Conservation (phyloP, 331 rosid species). For the Prunus yedoensis region DNA sequence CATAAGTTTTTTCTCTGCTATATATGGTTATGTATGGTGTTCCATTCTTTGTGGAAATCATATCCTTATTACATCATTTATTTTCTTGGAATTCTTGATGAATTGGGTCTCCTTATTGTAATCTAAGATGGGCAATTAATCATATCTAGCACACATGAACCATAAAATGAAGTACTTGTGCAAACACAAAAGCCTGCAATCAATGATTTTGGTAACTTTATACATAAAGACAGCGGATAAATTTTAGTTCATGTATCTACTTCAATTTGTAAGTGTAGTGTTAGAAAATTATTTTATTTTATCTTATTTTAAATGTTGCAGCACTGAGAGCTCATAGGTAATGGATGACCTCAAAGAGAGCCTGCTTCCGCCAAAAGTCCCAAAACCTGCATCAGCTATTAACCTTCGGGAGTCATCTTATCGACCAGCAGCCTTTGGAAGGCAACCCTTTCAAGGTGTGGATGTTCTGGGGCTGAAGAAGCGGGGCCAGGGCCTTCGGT, state of each 20-base stretch:
- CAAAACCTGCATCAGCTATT: conserved; percentile 75
- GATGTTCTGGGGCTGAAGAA: conserved; percentile 89
- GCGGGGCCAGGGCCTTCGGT: conserved; percentile 92
- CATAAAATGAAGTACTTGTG: background rate
- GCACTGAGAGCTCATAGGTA: conserved; percentile 27
- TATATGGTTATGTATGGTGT: too few species aligned
- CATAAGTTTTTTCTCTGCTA: background rate
- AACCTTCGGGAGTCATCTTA: conserved; percentile 56
- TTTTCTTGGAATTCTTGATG: background rate
- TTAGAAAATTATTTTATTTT: conserved; percentile 11
- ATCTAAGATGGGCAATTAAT: background rate
- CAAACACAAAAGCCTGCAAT: background rate
- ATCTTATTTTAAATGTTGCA: conserved; percentile 22
- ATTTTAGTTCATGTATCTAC: background rate
- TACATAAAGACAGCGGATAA: background rate
- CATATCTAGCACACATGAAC: background rate
- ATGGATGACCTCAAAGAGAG: conserved; percentile 93
- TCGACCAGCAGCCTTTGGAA: conserved; percentile 71
- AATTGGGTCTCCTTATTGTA: background rate
- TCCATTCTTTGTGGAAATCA: background rate
- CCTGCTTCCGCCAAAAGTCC: conserved; percentile 61
- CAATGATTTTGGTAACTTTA: too few species aligned
- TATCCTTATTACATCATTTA: background rate
- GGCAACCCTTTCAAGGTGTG: conserved; percentile 78
- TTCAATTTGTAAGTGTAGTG: background rate